Percentiles rank a stretch among this genome's conserved stretches.
These are phyloP conservation scores for Coniochaeta pulveracea DNA, from an alignment of 2,329 filamentous ascomycete species.

Conservation along the genomic window DNA sequence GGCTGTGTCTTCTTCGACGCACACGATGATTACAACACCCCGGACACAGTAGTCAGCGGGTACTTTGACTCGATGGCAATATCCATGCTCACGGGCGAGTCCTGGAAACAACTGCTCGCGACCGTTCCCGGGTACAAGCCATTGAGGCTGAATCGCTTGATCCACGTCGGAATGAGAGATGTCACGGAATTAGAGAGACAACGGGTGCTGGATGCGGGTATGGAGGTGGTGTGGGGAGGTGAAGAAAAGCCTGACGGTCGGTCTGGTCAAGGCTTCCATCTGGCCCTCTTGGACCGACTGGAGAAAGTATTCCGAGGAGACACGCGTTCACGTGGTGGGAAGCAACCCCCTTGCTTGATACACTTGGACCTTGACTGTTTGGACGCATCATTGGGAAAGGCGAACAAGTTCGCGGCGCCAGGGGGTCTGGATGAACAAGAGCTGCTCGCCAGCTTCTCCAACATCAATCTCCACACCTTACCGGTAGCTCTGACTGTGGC, in stretches of 20 bases:
- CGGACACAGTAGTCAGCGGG: constrained; percentile 21
- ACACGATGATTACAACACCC: constrained; percentile 27
- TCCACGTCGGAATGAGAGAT: constrained; percentile 17
- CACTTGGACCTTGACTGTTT: constrained; percentile 8
- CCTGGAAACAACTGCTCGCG: constrained; percentile 12
- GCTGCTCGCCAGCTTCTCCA: constrained; percentile 4
- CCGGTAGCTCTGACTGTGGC: constrained; percentile 8
- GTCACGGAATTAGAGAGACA: constrained; percentile 17
- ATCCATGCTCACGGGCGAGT: constrained; percentile 22
- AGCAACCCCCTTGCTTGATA: constrained; percentile 4
- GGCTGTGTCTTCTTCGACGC: constrained; percentile 29
- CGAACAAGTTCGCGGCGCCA: constrained; percentile 6
- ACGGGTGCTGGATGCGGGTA: constrained; percentile 18
- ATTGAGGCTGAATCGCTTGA: constrained; percentile 8
- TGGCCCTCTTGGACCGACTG: too few species aligned
- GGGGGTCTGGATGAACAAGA: constrained; percentile 6
- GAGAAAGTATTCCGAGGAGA: too few species aligned
- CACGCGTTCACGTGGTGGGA: constrained; percentile 3
- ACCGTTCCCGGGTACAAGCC: constrained; percentile 14
- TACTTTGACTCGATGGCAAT: constrained; percentile 25
- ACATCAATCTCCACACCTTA: too few species aligned
- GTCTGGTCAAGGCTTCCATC: too few species aligned
- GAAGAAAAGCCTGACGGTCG: too few species aligned
- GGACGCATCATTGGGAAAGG: constrained; percentile 6
- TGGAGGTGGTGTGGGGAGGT: constrained; percentile 14